A percentile compares a stretch with the other conserved stretches of the same genome.
These are phyloP conservation scores for Pseudocercospora crystallina DNA, from an alignment of 2,329 filamentous ascomycete species.

Conservation along the genomic window DNA sequence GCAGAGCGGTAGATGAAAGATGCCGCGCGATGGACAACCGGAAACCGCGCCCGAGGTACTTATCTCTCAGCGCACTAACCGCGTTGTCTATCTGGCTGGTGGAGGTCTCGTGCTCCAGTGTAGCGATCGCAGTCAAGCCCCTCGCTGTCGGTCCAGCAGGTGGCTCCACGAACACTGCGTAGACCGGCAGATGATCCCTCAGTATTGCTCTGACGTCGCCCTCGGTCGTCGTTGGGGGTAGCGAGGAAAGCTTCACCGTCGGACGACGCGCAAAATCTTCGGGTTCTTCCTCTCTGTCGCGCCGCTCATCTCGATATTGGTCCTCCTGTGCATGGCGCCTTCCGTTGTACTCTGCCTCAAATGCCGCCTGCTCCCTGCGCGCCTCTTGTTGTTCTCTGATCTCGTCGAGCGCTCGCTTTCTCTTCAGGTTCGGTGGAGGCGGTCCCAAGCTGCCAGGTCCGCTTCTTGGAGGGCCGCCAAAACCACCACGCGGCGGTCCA, in stretches of 20 bases:
- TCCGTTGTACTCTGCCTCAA: constrained; percentile 16
- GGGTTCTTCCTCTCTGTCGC: constrained; percentile 40
- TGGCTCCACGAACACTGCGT: constrained; percentile 27
- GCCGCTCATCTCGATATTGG: too few relatives aligned
- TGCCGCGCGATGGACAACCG: constrained; percentile 78
- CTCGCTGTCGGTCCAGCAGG: constrained; percentile 50
- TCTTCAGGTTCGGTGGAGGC: constrained; percentile 33
- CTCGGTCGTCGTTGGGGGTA: constrained; percentile 54
- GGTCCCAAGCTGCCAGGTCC: constrained; percentile 51
- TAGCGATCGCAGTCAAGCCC: constrained; percentile 75
- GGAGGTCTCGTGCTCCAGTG: constrained; percentile 74
- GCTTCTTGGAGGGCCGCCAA: constrained; percentile 43
- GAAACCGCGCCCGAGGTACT: constrained; percentile 81
- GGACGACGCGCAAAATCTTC: constrained; percentile 48
- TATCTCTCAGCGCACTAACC: constrained; percentile 76
- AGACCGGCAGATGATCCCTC: constrained; percentile 25
- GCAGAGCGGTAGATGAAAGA: constrained; percentile 62
- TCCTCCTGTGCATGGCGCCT: background rate
- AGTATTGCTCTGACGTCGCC: constrained; percentile 61
- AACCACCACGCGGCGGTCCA: constrained; percentile 31
- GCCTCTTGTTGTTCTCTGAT: constrained; percentile 32
- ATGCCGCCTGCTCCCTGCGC: constrained; percentile 25
- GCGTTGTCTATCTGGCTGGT: constrained; percentile 79
- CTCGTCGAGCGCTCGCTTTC: constrained; percentile 36
- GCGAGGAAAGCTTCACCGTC: constrained; percentile 54